Base-by-base conservation (phyloP, 768 basidiomycete genomes). In the Leccinum longicurvipes region DNA sequence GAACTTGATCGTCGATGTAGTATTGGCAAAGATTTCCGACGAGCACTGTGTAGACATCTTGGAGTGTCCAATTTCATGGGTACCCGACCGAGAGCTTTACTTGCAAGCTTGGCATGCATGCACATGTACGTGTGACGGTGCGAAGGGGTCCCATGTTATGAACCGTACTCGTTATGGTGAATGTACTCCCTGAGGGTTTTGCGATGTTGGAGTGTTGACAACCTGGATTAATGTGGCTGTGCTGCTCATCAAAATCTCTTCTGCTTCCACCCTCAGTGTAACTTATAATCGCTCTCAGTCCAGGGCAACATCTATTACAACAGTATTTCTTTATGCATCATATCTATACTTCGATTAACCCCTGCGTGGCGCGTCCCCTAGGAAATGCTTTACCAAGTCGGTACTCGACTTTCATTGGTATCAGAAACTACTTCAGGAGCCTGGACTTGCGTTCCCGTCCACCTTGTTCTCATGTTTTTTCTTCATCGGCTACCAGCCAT, bases 401-500 rank as follows among this genome's bases (percentile, higher is more conserved):
- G 25, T 56, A 57, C 25, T 55, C 60, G 23, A 71, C 61, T 24
- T 73, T 72, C 34, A 67, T 71, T n/a, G 70, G 69, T 11, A 64
- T 71, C 56, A 67, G 66, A 25, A 53, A 60, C 51, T 71, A 68
- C 59, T 73, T 71, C 55, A 66, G 7, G 50, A 51, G 24, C 14
- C 32, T 68, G 4, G 50, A 41, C 28, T 12, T 46, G 12, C 28
- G 11, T 29, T 34, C 47, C 36, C 17, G 24, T 14, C 47, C 44
- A 36, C 23, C 21, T 51, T 48, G 27, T 32, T 27, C 41, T 4
- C 60, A 42, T 14, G 23, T 28, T 27, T 61, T 72, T 53, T 62
- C 60, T 27, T 56, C 62, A 14, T 61, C 67, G n/a, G n/a, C 47
- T 23, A 9, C 53, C 3, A 27, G 34, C 2, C 50, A 27, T 15